Base-by-base conservation (phyloP, 176 grass and related monocot species). In the Dactylis glomerata region DNA sequence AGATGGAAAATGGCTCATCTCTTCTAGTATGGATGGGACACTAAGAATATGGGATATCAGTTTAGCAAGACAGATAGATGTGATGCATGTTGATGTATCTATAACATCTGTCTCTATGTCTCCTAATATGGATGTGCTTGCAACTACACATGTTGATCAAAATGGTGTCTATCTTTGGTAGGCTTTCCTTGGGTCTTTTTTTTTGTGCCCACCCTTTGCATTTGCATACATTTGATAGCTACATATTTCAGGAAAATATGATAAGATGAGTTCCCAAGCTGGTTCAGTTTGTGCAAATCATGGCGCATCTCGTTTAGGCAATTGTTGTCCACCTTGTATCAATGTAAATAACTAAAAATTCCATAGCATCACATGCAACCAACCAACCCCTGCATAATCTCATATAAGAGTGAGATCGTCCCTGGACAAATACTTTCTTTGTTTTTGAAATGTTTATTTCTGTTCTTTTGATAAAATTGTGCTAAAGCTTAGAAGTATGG, bases 111-210 rank as follows among this genome's bases (percentile, higher is more conserved):
- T 95, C 24, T 91, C 93, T 62, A 62, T 98, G 34, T 95, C 96
- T 87, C 93, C 96, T 73, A 89, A 90, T 72, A 94, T 98, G 96
- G 96, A 98, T 90, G 47, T 98, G 26, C 83, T 98, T 87, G 96
- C 93, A 38, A 98, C 96, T 41, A 90, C 96, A 46, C 96, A 98
- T 82, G 93, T 98, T 59, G 96, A 95, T 89, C 96, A 98, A 85
- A 98, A 95, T 89, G 96, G 96, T 16, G 81, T 98, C 45, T 98
- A 95, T 82, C 96, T 98, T 92, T 98, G 96, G 96, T 98, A 89
- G 77, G 66, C 62, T 87, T 87, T 75, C 44, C 65, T 83, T 84
- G 12, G n/a, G n/a, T n/a, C 17, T 83, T 23, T 34, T 78, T 88
- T 24, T 8, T 19, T 73, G 8, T 66, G 5, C 16, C 54, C 42